These are phyloP conservation scores for Bryoglossum gracile DNA, from an alignment of 495 filamentous ascomycete genomes.

Conservation along the genomic window DNA sequence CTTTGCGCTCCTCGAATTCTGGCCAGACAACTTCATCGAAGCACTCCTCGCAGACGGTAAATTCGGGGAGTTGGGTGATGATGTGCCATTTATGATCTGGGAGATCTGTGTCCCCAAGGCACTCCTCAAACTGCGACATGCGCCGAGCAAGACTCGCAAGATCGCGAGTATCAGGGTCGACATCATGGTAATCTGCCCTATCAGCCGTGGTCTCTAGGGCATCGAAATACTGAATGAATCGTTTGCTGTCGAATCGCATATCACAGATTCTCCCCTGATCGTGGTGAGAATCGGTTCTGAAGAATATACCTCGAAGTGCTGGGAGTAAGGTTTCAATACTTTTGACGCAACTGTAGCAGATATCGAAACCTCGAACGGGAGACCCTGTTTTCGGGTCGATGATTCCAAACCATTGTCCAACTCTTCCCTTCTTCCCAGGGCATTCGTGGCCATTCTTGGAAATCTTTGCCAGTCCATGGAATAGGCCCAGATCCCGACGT, in stretches of 20 bases:
- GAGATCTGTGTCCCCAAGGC: slow-evolving; percentile 43
- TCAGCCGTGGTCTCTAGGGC: slow-evolving; percentile 49
- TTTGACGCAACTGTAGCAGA: slow-evolving; percentile 47
- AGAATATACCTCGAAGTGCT: slow-evolving; percentile 40
- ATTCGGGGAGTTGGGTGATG: slow-evolving; percentile 53
- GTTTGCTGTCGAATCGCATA: slow-evolving; percentile 42
- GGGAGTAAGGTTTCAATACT: slow-evolving; percentile 48
- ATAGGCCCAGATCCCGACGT: slow-evolving; percentile 43
- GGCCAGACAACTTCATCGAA: slow-evolving; percentile 25
- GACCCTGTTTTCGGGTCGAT: slow-evolving; percentile 44
- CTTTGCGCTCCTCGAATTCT: slow-evolving; percentile 16
- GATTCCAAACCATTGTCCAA: slow-evolving; percentile 53
- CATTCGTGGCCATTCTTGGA: slow-evolving; percentile 38
- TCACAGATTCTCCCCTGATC: slow-evolving; percentile 39
- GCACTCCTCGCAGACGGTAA: slow-evolving; percentile 62
- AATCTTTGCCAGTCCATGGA: slow-evolving; percentile 45
- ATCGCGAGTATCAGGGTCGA: slow-evolving; percentile 38
- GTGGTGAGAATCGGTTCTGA: slow-evolving; percentile 25
- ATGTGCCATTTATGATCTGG: slow-evolving; percentile 50
- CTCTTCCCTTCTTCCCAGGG: slow-evolving; percentile 39
- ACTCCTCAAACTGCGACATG: slow-evolving; percentile 46
- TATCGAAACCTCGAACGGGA: slow-evolving; percentile 48
- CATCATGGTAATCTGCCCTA: slow-evolving; percentile 31
- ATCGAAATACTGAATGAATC: slow-evolving; percentile 56
- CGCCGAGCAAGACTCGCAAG: slow-evolving; percentile 46